phyloP scores from a whole-genome alignment of 1,284 basidiomycete genomes.

The Meripilus lineatus region DNA sequence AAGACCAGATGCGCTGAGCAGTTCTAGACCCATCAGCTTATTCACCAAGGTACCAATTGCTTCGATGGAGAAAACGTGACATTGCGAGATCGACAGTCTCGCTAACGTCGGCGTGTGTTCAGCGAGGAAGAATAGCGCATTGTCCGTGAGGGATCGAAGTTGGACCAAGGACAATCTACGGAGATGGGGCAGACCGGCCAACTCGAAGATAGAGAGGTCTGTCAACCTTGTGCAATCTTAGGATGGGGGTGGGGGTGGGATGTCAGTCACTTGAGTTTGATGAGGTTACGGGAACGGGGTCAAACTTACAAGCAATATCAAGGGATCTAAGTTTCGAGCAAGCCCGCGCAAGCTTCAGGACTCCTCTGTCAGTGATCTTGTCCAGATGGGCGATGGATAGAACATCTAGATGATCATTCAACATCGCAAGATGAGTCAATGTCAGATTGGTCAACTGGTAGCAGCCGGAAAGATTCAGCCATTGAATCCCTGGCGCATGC shows the following conservation, averaged over 20 bases:
- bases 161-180: conserved; percentile 81
- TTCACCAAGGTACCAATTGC: conserved; percentile 76
- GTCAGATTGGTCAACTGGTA: conserved; percentile 72
- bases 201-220: conserved; percentile 80
- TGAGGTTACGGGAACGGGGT: not conserved
- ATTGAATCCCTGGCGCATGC: conserved; percentile 79
- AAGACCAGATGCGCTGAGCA: conserved; percentile 82
- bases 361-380: conserved; percentile 75
- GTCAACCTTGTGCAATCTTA: conserved; percentile 79
- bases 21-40: conserved; percentile 59
- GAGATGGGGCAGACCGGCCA: conserved; percentile 71
- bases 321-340: conserved; percentile 79
- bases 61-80: conserved; percentile 75
- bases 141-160: conserved; percentile 61
- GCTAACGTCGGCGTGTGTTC: conserved; percentile 70
- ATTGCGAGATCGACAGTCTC: conserved; percentile 86
- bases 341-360: conserved; percentile 66
- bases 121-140: conserved; percentile 59
- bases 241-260: conserved; percentile 1
- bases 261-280: not conserved
- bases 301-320: conserved; percentile 77
- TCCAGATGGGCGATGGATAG: conserved; percentile 79
- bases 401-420: conserved; percentile 78
- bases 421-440: conserved; percentile 62
- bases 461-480: conserved; percentile 81